A percentile compares a stretch with the other conserved stretches of the same genome.
phyloP scores from a whole-genome alignment of 352 stramenopile species.

The Phytophthora megakarya region DNA sequence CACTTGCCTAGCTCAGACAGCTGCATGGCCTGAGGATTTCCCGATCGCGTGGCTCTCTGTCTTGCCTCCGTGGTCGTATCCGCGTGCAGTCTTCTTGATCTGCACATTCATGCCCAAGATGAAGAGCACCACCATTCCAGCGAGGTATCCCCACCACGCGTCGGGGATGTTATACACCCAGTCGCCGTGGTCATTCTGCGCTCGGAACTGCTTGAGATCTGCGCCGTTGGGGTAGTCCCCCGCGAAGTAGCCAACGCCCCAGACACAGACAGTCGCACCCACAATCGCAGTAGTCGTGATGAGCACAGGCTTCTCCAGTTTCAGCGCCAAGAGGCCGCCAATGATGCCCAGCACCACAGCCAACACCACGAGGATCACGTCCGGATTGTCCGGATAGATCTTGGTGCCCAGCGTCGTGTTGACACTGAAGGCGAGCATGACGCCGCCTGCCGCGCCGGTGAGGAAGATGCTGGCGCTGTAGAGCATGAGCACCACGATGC shows the following conservation, averaged over 20 bases:
- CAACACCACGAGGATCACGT: conserved; percentile 49
- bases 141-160: conserved; percentile 81
- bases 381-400: conserved; percentile 55
- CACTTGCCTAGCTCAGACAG: conserved; percentile 27
- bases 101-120: conserved; percentile 63
- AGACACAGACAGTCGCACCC: conserved; percentile 55
- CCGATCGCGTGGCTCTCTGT: conserved; percentile 33
- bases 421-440: conserved; percentile 56
- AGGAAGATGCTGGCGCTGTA: conserved; percentile 61
- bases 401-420: conserved; percentile 56
- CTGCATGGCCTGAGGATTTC: conserved; percentile 33
- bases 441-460: conserved; percentile 45
- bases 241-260: conserved; percentile 70
- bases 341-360: conserved; percentile 45
- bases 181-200: conserved; percentile 39
- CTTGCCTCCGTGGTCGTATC: conserved; percentile 51
- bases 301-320: conserved; percentile 60
- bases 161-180: conserved; percentile 69
- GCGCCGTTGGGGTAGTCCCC: conserved; percentile 68
- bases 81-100: conserved; percentile 63
- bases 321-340: conserved; percentile 51
- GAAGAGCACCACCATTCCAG: conserved; percentile 58
- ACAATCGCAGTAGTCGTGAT: conserved; percentile 66
- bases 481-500: conserved; percentile 51
- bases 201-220: conserved; percentile 54